Evolutionary conservation across 169 alveolate species (phyloP), one percentile per base, ranked within the genome.

Genomic region (Plasmodium malariae): DNA sequence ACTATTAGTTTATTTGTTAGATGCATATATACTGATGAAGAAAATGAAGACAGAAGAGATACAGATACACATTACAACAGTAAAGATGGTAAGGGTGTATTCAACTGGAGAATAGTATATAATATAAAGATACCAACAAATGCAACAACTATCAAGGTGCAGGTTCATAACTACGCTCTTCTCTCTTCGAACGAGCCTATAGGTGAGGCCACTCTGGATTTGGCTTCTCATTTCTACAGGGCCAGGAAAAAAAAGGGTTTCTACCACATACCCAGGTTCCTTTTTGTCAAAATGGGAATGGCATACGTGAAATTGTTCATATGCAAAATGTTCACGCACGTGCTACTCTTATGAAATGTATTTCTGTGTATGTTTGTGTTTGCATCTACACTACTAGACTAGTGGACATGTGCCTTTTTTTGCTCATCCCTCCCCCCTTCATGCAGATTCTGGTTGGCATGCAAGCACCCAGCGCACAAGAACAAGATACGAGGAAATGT

Each of bases 31-130:
- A 94, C 92, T 19, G 87, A 89, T 36, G 98, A 96, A 43, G 97
- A 96, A 68, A 63, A 68, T 17, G 94, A 93, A 78, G 96, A 93
- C 17, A 88, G 83, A 4, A 87, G 93, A 40, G 95, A 94, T 3
- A 96, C 98, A 24, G 98, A 96, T 74, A 94, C 96, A 2, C 98
- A 96, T 73, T 96, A 96, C 93, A 96, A 96, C 87, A 94, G 97
- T 70, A 95, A 94, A 70, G 98, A 96, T 63, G 98, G 98, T 12
- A 93, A 96, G 1, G 98, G 95, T 1, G 85, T 92, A 45, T 96
- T 95, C 92, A 96, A 96, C 86, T 96, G 98, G 98, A 93, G 98
- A 34, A 88, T 96, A 70, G 97, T 96, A 48, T 96, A 89, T 76
- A 94, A 92, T 70, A 92, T 96, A 24, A 87, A 92, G 40, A 95